Conservation (phyloP, 139 green algal species). For the Chlamydomonas schloesseri region DNA sequence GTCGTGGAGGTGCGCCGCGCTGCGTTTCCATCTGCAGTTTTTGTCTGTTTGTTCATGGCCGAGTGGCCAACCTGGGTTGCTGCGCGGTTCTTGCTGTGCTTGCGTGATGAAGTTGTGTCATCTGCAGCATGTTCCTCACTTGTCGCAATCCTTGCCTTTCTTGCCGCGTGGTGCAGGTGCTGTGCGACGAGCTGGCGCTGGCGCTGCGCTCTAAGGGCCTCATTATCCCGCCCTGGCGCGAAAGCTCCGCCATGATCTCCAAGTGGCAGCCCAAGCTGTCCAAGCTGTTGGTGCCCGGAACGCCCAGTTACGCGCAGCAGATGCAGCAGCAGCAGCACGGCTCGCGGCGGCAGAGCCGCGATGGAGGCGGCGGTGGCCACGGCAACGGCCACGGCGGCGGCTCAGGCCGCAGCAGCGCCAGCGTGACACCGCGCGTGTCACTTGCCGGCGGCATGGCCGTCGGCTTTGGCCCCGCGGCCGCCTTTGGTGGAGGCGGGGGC, state of each 20-base stretch:
- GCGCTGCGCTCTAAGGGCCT: conserved; percentile 57
- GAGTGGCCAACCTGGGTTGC: too few species aligned
- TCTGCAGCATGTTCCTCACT: too few species aligned
- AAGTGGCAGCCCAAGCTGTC: conserved; percentile 64
- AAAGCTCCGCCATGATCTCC: conserved; percentile 62
- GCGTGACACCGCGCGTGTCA: conserved; percentile 18
- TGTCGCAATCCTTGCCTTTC: too few species aligned
- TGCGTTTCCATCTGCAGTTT: too few species aligned
- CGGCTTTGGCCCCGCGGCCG: background rate
- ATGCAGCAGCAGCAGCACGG: background rate
- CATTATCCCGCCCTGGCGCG: conserved; percentile 74
- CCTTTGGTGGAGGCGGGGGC: background rate
- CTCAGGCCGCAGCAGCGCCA: background rate
- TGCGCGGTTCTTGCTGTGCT: too few species aligned
- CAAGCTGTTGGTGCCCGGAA: background rate
- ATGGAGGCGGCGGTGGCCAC: background rate
- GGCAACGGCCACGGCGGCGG: background rate
- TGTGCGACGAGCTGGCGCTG: conserved; percentile 69
- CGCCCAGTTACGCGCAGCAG: background rate
- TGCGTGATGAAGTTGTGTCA: too few species aligned
- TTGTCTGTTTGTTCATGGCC: too few species aligned
- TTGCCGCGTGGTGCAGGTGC: conserved; percentile 52
- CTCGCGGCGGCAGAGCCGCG: background rate
- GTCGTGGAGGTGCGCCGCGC: conserved; percentile 60
- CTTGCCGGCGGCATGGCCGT: conserved; percentile 19